phyloP scores from a whole-genome alignment of 495 filamentous ascomycete species.

The Lasiosphaeriaceae sp. region DNA sequence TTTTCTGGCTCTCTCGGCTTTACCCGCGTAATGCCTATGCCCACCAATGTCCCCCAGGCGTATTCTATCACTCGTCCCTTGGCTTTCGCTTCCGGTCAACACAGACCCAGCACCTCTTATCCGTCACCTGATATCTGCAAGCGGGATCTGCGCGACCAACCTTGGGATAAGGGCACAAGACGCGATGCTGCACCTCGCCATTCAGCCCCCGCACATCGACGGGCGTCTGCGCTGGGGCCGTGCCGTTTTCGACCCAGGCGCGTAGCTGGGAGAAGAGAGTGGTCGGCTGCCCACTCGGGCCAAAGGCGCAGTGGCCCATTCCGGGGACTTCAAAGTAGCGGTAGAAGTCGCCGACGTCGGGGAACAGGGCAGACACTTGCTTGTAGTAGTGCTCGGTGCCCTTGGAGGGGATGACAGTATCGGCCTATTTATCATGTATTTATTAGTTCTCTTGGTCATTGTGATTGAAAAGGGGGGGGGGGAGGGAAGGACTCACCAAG shows the following conservation, averaged over 20 bases:
- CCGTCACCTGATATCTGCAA: too few relatives aligned
- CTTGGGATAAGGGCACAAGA: constrained; percentile 24
- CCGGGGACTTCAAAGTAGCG: constrained; percentile 31
- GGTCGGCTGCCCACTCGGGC: constrained; percentile 17
- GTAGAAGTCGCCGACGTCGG: constrained; percentile 24
- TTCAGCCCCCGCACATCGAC: constrained; percentile 10
- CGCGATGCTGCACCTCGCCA: constrained; percentile 10
- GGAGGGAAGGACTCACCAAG: constrained; percentile 29
- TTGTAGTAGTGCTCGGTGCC: constrained; percentile 26
- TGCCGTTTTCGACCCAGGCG: constrained; percentile 36
- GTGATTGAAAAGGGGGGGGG: too few relatives aligned
- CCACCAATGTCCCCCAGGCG: too few relatives aligned
- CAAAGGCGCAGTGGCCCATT: constrained; percentile 29
- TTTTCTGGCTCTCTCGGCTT: too few relatives aligned
- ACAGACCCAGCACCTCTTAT: too few relatives aligned
- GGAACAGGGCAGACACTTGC: constrained; percentile 8
- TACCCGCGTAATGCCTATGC: too few relatives aligned
- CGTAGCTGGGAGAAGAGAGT: constrained; percentile 24
- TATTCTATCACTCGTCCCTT: too few relatives aligned
- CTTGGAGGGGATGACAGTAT: constrained; percentile 20
- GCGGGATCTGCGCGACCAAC: too few relatives aligned
- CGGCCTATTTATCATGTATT: constrained; percentile 15
- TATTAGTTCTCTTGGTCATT: too few relatives aligned
- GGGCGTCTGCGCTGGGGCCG: constrained; percentile 17
- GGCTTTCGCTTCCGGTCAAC: too few relatives aligned